Conservation (phyloP, 192 early-diverging fungal genomes). For the Dissophora ornata region DNA sequence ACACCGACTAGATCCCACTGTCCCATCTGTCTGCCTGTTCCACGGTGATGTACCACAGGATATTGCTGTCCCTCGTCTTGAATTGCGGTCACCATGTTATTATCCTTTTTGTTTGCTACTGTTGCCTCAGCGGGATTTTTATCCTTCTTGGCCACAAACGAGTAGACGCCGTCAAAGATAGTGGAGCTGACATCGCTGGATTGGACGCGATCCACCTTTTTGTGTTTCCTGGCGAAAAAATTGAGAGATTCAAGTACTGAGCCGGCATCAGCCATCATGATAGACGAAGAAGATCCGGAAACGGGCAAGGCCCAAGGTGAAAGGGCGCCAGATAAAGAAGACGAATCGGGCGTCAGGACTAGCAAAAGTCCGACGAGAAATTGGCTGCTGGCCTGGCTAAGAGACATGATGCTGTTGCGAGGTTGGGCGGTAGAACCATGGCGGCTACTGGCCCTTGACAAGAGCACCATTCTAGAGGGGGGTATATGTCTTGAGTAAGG, state of each 20-base stretch:
- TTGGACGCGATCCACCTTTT: background rate
- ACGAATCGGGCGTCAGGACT: slow-evolving; percentile 15
- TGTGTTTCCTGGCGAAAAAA: slow-evolving; percentile 7
- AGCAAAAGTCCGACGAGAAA: slow-evolving; percentile 28
- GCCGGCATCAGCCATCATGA: slow-evolving; percentile 16
- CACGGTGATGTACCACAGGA: background rate
- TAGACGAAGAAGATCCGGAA: background rate
- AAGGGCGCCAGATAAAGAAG: background rate
- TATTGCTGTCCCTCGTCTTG: background rate
- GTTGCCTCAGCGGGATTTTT: background rate
- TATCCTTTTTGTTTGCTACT: background rate
- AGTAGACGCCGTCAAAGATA: slow-evolving; percentile 19
- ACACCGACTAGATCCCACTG: slow-evolving; percentile 52
- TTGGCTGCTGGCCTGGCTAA: slow-evolving; percentile 15
- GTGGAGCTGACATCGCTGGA: background rate
- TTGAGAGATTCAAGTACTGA: slow-evolving; percentile 27
- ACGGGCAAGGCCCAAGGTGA: slow-evolving; percentile 1
- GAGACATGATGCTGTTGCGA: slow-evolving; percentile 4
- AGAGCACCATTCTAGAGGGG: too few species aligned
- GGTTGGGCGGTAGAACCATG: background rate
- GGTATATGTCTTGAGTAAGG: background rate
- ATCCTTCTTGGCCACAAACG: slow-evolving; percentile 20
- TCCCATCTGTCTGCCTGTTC: slow-evolving; percentile 28
- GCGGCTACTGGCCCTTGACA: background rate
- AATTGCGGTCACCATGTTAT: background rate